phyloP scores from a whole-genome alignment of 805 yeast genomes.

The Lachancea lanzarotensis region DNA sequence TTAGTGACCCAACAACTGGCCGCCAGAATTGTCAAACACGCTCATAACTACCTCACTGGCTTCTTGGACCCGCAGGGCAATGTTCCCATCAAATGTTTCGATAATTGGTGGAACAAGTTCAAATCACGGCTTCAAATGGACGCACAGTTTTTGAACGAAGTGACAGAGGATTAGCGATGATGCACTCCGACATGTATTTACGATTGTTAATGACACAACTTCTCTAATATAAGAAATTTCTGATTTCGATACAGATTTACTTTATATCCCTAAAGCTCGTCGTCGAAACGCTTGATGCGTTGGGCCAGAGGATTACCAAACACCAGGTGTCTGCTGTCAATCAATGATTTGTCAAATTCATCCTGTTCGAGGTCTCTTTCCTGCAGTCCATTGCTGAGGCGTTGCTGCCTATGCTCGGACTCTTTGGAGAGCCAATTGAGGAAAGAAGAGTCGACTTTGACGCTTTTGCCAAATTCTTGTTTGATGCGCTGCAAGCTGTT shows the following conservation, averaged over 20 bases:
- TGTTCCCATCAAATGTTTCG: slow-evolving; percentile 81
- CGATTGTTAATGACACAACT: background rate
- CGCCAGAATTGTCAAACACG: slow-evolving; percentile 82
- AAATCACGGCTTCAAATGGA: slow-evolving; percentile 67
- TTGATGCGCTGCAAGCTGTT: slow-evolving; percentile 35
- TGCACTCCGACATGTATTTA: background rate
- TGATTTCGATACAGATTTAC: too few relatives aligned
- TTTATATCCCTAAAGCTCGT: slow-evolving; percentile 43
- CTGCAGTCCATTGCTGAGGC: slow-evolving; percentile 18
- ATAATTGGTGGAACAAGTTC: slow-evolving; percentile 94
- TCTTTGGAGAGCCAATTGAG: slow-evolving; percentile 58
- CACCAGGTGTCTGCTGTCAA: slow-evolving; percentile 50
- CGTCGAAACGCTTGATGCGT: slow-evolving; percentile 49
- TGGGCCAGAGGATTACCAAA: slow-evolving; percentile 75
- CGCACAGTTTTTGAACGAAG: slow-evolving; percentile 68
- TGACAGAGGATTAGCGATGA: slow-evolving; percentile 20
- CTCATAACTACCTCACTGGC: slow-evolving; percentile 86
- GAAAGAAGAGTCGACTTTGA: slow-evolving; percentile 40
- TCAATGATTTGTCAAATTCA: slow-evolving; percentile 36
- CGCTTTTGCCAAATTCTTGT: slow-evolving; percentile 22
- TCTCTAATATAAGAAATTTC: background rate
- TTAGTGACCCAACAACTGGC: slow-evolving; percentile 57
- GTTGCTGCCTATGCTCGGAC: slow-evolving; percentile 28
- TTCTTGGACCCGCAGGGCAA: slow-evolving; percentile 73
- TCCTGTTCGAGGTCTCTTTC: slow-evolving; percentile 32